These are phyloP conservation scores for Psidium friedrichsthalianum DNA, from an alignment of 345 rosid species.

Conservation along the genomic window DNA sequence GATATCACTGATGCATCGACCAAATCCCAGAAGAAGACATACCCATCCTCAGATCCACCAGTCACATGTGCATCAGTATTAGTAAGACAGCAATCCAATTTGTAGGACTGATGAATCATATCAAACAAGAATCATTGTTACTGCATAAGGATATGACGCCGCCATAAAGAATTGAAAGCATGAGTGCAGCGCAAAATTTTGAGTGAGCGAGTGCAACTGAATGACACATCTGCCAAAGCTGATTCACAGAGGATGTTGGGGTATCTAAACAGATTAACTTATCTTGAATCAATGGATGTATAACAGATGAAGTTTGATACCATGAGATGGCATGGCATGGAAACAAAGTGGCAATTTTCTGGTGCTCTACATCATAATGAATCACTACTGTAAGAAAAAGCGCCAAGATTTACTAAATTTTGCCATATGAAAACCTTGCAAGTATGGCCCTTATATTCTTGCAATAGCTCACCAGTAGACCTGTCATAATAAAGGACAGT, in stretches of 20 bases:
- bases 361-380: background rate
- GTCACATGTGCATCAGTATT: conserved; percentile 76
- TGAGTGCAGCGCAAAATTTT: background rate
- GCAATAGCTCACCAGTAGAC: conserved; percentile 74
- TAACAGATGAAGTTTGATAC: background rate
- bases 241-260: background rate
- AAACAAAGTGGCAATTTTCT: background rate
- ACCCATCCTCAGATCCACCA: conserved; percentile 96
- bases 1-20: conserved; percentile 78
- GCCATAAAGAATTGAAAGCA: background rate
- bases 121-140: background rate
- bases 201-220: background rate
- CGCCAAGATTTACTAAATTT: background rate
- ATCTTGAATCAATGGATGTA: background rate
- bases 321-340: background rate
- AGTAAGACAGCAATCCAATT: conserved; percentile 89
- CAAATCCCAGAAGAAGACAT: conserved; percentile 90
- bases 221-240: background rate
- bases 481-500: conserved; percentile 23
- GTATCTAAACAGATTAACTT: background rate
- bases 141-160: background rate
- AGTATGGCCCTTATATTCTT: conserved; percentile 85
- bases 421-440: conserved; percentile 61
- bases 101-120: conserved; percentile 58
- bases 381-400: background rate